Base-by-base conservation (phyloP, 371 early-diverging fungal genomes). In the Actinomortierella ambigua region DNA sequence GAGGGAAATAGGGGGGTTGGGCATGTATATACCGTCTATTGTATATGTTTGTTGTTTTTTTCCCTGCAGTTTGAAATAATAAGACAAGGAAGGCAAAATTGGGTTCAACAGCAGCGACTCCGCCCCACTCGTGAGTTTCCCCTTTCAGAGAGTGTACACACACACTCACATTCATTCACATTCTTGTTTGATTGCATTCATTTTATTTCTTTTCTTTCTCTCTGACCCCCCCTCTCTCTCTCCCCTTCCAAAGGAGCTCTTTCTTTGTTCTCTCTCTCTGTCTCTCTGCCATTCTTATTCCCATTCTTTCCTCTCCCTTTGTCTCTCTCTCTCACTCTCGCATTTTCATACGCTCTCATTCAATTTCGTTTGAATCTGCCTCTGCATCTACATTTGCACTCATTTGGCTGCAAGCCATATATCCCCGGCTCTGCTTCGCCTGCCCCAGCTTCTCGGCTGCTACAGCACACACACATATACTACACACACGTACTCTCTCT, bases 221-320 rank as follows among this genome's bases (percentile, higher is more conserved):
- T 40, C 24, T 29, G 14, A n/a, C 57, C 43, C 56, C 18, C 26
- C 28, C n/a, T 20, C n/a, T 29, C 28, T 56, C 20, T 29, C 46
- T 40, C 43, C 20, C 29, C 46, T 22, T 29, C 29, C 9, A 7
- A 23, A 22, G 20, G 0, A 22, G 26, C 27, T 39, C 18, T 34
- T 41, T 39, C 58, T 1, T 40, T n/a, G 15, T 14, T 28, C 20
- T 28, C 29, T 2, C 18, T 15, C 8, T 17, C 22, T 29, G 27
- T 14, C 6, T 7, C 18, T 26, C 47, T 39, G 13, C 6, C 54
- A 39, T 46, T 53, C 23, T 34, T 50, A n/a, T 9, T 48, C 13
- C 41, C 27, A 1, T 23, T 9, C 39, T 17, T 8, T 20, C 0
- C 15, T 41, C 58, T 50, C n/a, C 49, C 22, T 18, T 34, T 15